phyloP scores from a whole-genome alignment of 2,329 filamentous ascomycete genomes.

The Cladosporium velox region DNA sequence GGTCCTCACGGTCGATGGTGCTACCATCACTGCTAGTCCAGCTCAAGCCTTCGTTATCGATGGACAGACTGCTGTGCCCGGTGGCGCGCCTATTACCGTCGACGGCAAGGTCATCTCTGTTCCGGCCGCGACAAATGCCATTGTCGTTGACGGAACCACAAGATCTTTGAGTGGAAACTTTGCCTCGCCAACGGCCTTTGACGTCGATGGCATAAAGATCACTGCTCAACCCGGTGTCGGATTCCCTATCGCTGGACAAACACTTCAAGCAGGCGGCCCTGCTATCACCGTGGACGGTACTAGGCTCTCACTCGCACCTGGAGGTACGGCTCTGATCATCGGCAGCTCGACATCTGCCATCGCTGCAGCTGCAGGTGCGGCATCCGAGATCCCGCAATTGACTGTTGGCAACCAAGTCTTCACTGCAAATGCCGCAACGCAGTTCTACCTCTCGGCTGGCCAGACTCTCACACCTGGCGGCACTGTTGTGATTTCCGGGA shows the following conservation, averaged over 20 bases:
- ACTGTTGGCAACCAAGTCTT: conserved; percentile 44
- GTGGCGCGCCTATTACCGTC: conserved; percentile 32
- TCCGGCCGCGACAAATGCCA: conserved; percentile 20
- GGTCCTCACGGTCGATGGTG: conserved; percentile 18
- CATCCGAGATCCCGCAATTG: conserved; percentile 37
- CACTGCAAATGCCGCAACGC: conserved; percentile 49
- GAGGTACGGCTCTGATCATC: conserved; percentile 40
- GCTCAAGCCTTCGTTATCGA: conserved; percentile 31
- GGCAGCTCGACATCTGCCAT: conserved; percentile 34
- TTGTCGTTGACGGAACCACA: conserved; percentile 29
- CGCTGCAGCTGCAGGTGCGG: conserved; percentile 20
- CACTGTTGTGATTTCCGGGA: conserved; percentile 41
- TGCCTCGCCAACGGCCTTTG: conserved; percentile 22
- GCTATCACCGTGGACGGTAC: conserved; percentile 42
- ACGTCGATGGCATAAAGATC: conserved; percentile 36
- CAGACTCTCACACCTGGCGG: conserved; percentile 42
- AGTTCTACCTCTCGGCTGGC: conserved; percentile 46
- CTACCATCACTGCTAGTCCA: conserved; percentile 27
- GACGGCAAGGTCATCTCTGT: conserved; percentile 27
- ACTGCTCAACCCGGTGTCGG: conserved; percentile 24
- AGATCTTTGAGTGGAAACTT: conserved; percentile 12
- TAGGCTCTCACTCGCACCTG: conserved; percentile 35
- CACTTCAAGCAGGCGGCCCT: conserved; percentile 39
- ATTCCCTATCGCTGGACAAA: conserved; percentile 40
- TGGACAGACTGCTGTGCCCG: conserved; percentile 33